Conservation (phyloP, 371 early-diverging fungal species). For the Mucor indicus region DNA sequence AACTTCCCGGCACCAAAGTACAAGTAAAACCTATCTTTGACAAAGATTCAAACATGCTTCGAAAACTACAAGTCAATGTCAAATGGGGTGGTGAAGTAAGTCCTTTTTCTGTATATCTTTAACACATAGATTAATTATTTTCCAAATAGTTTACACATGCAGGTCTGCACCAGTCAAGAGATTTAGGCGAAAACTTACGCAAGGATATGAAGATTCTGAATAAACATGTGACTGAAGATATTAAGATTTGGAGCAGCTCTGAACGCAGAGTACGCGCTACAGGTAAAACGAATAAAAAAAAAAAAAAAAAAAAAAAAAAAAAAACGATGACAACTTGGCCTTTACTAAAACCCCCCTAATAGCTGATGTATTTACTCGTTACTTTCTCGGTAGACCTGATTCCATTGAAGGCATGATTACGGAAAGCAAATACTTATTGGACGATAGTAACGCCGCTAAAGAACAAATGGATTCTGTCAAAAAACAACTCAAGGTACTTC, state of each 20-base stretch:
- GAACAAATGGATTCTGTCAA: slow-evolving; percentile 90
- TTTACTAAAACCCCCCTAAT: no score
- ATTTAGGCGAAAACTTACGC: slow-evolving; percentile 88
- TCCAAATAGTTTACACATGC: slow-evolving; percentile 85
- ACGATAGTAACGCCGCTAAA: slow-evolving; percentile 93
- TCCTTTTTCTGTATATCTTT: background rate
- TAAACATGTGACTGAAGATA: slow-evolving; percentile 77
- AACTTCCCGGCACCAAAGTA: slow-evolving; percentile 87
- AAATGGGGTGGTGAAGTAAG: slow-evolving; percentile 95
- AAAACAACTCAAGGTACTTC: slow-evolving; percentile 53
- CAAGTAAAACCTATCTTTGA: slow-evolving; percentile 83
- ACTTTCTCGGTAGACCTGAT: slow-evolving; percentile 66
- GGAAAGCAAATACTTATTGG: slow-evolving; percentile 87
- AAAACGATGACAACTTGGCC: no score
- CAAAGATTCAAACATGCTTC: slow-evolving; percentile 58
- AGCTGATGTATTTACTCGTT: slow-evolving; percentile 76
- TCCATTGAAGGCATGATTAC: slow-evolving; percentile 57
- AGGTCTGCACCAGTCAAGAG: slow-evolving; percentile 85
- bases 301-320: no score
- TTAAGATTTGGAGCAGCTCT: slow-evolving; percentile 81
- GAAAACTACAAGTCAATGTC: slow-evolving; percentile 85
- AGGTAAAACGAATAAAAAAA: slow-evolving; percentile 25
- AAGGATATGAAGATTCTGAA: slow-evolving; percentile 91
- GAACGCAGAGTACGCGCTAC: slow-evolving; percentile 92
- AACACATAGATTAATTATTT: background rate